Percentiles rank a stretch among this genome's conserved stretches.
phyloP scores from a whole-genome alignment of 495 filamentous ascomycete genomes.

The Penicillium longicatenatum region DNA sequence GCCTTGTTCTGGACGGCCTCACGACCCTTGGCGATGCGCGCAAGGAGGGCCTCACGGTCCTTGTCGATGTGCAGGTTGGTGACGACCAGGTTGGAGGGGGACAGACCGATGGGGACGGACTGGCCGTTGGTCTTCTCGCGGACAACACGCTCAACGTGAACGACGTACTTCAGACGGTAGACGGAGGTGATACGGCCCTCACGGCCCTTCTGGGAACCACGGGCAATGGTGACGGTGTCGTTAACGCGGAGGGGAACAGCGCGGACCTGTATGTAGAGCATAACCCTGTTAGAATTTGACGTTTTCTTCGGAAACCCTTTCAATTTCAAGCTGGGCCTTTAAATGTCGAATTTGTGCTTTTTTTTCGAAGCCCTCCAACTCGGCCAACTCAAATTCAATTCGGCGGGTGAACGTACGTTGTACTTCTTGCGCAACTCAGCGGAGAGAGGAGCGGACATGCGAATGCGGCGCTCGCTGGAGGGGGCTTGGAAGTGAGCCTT shows the following conservation, averaged over 20 bases:
- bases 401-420: constrained; percentile 61
- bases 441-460: constrained; percentile 92
- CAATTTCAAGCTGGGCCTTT: neutral
- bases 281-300: constrained; percentile 16
- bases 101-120: constrained; percentile 83
- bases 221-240: constrained; percentile 88
- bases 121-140: constrained; percentile 95
- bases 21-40: constrained; percentile 76
- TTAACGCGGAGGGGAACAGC: constrained; percentile 97
- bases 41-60: constrained; percentile 93
- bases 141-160: constrained; percentile 89
- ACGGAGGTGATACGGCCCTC: constrained; percentile 91
- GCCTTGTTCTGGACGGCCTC: constrained; percentile 54
- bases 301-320: constrained; percentile 2
- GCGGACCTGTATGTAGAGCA: constrained; percentile 71
- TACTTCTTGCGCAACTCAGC: constrained; percentile 97
- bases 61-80: constrained; percentile 98
- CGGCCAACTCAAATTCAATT: constrained; percentile 7
- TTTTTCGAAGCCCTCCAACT: constrained; percentile 1
- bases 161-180: constrained; percentile 96
- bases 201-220: constrained; percentile 63
- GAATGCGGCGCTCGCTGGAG: constrained; percentile 84
- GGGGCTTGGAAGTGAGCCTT: constrained; percentile 95
- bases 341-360: constrained; percentile 2
- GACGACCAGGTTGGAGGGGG: constrained; percentile 91